These are phyloP conservation scores for Chytriomyces sp. DNA, from an alignment of 192 early-diverging fungal species.

Conservation along the genomic window DNA sequence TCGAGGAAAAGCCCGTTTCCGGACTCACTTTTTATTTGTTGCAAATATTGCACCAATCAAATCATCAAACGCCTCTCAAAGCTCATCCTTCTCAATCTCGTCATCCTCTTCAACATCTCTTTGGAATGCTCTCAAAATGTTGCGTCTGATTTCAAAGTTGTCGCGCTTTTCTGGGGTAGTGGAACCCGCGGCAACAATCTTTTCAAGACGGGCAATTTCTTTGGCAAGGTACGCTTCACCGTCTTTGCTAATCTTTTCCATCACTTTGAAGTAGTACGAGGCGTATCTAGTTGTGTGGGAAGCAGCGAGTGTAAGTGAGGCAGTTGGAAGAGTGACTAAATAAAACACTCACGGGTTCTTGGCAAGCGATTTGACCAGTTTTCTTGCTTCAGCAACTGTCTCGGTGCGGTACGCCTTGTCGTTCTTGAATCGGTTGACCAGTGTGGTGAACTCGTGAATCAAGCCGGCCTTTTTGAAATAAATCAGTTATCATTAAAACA, in stretches of 20 bases:
- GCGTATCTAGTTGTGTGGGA: constrained; percentile 58
- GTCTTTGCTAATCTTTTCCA: constrained; percentile 80
- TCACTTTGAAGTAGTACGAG: constrained; percentile 88
- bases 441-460: constrained; percentile 62
- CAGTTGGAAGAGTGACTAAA: background rate
- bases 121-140: constrained; percentile 69
- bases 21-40: background rate
- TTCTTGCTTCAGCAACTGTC: constrained; percentile 51
- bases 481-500: too few relatives aligned
- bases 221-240: constrained; percentile 72
- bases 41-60: background rate
- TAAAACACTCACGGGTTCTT: constrained; percentile 42
- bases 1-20: background rate
- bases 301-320: background rate
- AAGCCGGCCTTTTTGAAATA: constrained; percentile 56
- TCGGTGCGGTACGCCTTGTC: constrained; percentile 49
- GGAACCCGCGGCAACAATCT: constrained; percentile 73
- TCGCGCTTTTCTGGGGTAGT: constrained; percentile 76
- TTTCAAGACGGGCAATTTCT: constrained; percentile 81
- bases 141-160: constrained; percentile 83
- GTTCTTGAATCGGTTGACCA: constrained; percentile 68
- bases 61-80: constrained; percentile 2
- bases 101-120: background rate
- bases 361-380: constrained; percentile 49
- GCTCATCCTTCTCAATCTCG: constrained; percentile 23